These are phyloP conservation scores for Podosphaera xanthii DNA, from an alignment of 2,329 filamentous ascomycete genomes.

Conservation along the genomic window DNA sequence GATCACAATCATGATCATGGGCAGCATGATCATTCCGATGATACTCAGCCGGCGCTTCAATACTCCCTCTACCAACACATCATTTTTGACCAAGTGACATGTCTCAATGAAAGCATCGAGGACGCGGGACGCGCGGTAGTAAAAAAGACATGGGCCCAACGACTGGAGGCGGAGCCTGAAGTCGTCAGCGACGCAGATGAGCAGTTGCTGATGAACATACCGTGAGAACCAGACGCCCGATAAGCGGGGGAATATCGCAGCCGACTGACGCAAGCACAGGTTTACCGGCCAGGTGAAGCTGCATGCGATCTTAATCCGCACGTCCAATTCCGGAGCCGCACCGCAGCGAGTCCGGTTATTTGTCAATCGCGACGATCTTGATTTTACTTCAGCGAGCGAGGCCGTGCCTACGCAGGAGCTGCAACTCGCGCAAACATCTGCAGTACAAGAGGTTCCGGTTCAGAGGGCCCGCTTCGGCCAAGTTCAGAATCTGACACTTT, in stretches of 20 bases:
- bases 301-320: constrained; percentile 69
- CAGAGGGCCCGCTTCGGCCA: constrained; percentile 75
- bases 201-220: constrained; percentile 79
- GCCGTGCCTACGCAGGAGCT: constrained; percentile 50
- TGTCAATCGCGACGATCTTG: constrained; percentile 67
- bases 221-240: constrained; percentile 30
- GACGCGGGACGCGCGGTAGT: constrained; percentile 52
- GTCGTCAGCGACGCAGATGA: constrained; percentile 74
- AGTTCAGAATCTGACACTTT: constrained; percentile 61
- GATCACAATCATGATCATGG: constrained; percentile 40
- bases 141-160: constrained; percentile 77
- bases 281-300: constrained; percentile 90
- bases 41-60: constrained; percentile 78
- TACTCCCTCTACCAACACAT: constrained; percentile 81
- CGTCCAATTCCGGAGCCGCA: constrained; percentile 44
- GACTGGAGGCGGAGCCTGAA: constrained; percentile 48
- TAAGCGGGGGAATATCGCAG: background rate
- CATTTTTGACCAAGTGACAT: constrained; percentile 63
- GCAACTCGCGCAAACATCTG: constrained; percentile 52
- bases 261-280: constrained; percentile 21
- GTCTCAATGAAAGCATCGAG: constrained; percentile 56
- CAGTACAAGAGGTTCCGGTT: constrained; percentile 71
- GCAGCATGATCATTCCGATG: constrained; percentile 71
- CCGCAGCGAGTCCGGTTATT: constrained; percentile 72
- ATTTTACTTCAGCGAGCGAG: constrained; percentile 57